These are phyloP conservation scores for Corymbia maculata DNA, from an alignment of 345 rosid species.

Conservation along the genomic window DNA sequence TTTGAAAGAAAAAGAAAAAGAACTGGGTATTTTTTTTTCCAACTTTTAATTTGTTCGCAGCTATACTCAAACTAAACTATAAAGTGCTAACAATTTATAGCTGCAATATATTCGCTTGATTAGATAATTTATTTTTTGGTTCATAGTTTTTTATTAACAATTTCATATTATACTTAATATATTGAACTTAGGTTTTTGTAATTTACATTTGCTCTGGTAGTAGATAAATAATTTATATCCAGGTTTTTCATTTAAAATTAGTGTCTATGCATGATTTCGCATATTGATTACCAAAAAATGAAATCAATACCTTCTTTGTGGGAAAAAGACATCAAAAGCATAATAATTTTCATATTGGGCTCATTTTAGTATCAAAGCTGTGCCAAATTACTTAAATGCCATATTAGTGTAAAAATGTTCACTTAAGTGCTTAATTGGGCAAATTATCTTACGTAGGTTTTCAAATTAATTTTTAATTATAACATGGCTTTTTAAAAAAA, in stretches of 20 bases:
- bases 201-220: neutral
- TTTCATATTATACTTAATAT: too few relatives aligned
- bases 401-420: neutral
- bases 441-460: accelerated
- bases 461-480: too few relatives aligned
- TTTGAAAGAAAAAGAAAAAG: accelerated
- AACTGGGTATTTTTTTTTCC: neutral
- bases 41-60: neutral
- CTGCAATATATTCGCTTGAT: neutral
- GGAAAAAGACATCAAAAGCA: accelerated
- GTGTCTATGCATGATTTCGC: neutral
- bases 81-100: neutral
- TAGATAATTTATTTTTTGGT: neutral
- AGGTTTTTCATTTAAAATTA: neutral
- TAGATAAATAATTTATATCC: neutral
- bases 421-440: neutral
- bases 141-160: too few relatives aligned
- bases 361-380: too few relatives aligned
- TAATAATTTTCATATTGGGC: accelerated
- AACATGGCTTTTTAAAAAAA: too few relatives aligned
- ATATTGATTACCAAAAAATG: too few relatives aligned
- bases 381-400: accelerated
- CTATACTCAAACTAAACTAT: neutral
- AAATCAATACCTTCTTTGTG: neutral
- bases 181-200: neutral